Evolutionary conservation across 1,139 yeast species (phyloP), one percentile per base, ranked within the genome.

Genomic region (Candida sanyaensis): DNA sequence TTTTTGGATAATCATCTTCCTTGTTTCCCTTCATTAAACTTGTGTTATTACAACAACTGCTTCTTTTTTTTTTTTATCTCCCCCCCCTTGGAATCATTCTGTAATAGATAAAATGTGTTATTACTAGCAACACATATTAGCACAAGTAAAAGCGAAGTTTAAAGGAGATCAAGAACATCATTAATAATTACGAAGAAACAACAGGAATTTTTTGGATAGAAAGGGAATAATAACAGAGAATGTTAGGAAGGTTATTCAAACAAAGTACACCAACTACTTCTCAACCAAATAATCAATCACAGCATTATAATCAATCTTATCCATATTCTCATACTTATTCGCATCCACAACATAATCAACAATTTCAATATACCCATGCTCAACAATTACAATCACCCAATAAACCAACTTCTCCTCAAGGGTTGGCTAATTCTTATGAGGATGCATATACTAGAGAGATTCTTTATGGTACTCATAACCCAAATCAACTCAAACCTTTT

Each of bases 381-480:
- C 55, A n/a, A 43, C 45, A 36, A 23, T 49, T 41, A 56, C 52
- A 41, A 26, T 32, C 45, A 23, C 38, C 50, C 6, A 34, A 27
- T 34, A 40, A 37, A 12, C 31, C 47, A 31, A 30, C 46, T 9
- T 26, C 50, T 1, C 49, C 60, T 46, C 31, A 50, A 26, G 43
- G 38, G 13, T 21, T 59, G 46, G 28, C 56, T 39, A 27, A 55
- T 48, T 66, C 75, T 5, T 72, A 63, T 49, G 80, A 75, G 39
- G 80, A 75, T 58, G 58, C 71, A 7, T 72, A 73, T 55, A 71
- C 78, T 1, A 54, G 80, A 38, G 77, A 72, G 44, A 70, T 71
- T 30, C 58, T 75, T 12, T 75, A 75, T 49, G 80, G 79, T 2
- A 66, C 73, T n/a, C 62, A 66, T 39, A 68, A 69, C 45, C 58